Percentiles rank a stretch among this genome's conserved stretches.
These are phyloP conservation scores for Phylloporus sp. DNA, from an alignment of 768 basidiomycete genomes.

Conservation along the genomic window DNA sequence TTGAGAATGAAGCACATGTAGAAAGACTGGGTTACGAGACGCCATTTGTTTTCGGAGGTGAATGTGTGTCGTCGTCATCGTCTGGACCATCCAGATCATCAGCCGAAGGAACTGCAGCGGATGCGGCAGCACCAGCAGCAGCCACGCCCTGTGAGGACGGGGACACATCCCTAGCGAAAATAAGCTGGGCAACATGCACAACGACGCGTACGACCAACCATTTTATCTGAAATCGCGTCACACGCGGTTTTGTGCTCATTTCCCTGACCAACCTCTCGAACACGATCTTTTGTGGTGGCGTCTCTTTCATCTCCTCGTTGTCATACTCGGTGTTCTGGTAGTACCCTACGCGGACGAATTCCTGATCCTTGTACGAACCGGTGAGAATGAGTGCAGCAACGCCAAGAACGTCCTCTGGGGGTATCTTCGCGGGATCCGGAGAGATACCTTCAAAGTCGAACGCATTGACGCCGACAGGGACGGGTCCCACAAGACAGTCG, in stretches of 20 bases:
- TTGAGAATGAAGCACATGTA: neutral
- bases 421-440: slow-evolving; percentile 82
- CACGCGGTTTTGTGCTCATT: slow-evolving; percentile 87
- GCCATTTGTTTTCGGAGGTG: slow-evolving; percentile 23
- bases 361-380: slow-evolving; percentile 93
- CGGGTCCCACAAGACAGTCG: slow-evolving; percentile 95
- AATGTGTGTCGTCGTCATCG: slow-evolving; percentile 20
- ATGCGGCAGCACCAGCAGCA: slow-evolving; percentile 59
- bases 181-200: neutral
- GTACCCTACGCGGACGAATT: slow-evolving; percentile 99
- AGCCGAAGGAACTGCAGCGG: slow-evolving; percentile 71
- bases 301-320: slow-evolving; percentile 84
- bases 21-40: slow-evolving; percentile 11
- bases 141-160: slow-evolving; percentile 45
- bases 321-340: slow-evolving; percentile 99
- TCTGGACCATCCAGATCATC: slow-evolving; percentile 54
- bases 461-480: slow-evolving; percentile 94
- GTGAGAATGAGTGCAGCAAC: slow-evolving; percentile 97
- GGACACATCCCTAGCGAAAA: slow-evolving; percentile 54
- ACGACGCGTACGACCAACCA: slow-evolving; percentile 48
- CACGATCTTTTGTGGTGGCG: slow-evolving; percentile 60
- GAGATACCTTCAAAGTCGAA: slow-evolving; percentile 93
- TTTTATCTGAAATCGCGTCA: slow-evolving; percentile 89
- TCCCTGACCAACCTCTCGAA: slow-evolving; percentile 83
- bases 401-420: slow-evolving; percentile 86